Evolutionary conservation across 805 yeast species (phyloP), one percentile per base, ranked within the genome.

Genomic region (Ogataea nonfermentans): DNA sequence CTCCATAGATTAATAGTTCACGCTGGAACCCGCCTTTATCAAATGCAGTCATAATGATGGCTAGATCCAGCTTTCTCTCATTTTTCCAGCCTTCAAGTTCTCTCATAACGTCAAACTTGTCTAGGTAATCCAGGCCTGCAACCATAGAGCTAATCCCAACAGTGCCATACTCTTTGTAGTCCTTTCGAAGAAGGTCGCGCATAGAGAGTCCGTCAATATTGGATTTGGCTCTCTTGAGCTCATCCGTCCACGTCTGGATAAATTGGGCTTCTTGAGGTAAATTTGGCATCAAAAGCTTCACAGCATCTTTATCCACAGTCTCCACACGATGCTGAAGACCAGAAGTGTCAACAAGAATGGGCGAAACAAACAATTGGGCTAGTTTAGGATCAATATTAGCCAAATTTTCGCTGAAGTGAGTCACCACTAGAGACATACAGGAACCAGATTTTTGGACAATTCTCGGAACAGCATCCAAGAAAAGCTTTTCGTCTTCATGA

Each of bases 141-240:
- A 83, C 85, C 8, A 82, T 63, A 0, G 96, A 83, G 32, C 90
- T 76, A 52, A 91, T 82, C 0, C 98, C 98, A 9, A 88, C 68
- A 4, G 47, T 60, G 4, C 55, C 61, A 65, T 83, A 89, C 53
- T 78, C 78, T 57, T 91, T 91, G 62, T 85, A 91, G 57, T 91
- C 99, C 59, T 89, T 90, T 31, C 81, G 67, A 27, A 93, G 65
- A 6, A 93, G 61, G 36, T 88, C 95, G 4, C 51, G 51, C 4
- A 79, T 59, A 1, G 75, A 53, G 25, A 93, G 67, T 0, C 87
- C 89, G 3, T 60, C 57, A 25, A 90, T 65, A 53, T 86, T 76
- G 41, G 72, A 71, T 57, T 88, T 90, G 13, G 79, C 78, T 3
- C 51, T 46, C 32, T 60, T 66, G 16, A 80, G 53, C 2, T 53